These are phyloP conservation scores for Naumovozyma dairenensis DNA, from an alignment of 805 yeast genomes.

Conservation along the genomic window DNA sequence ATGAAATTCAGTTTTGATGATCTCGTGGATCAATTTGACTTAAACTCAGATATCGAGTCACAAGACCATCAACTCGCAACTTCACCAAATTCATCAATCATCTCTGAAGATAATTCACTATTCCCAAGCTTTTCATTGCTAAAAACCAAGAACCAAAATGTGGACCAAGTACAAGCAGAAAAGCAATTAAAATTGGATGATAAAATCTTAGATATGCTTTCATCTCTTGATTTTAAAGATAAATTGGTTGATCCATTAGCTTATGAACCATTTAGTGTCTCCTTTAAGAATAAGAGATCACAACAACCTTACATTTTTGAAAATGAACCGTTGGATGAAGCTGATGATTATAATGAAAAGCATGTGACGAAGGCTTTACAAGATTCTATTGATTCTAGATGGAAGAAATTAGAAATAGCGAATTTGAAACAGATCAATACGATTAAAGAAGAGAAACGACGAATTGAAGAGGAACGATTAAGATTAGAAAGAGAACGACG, in stretches of 20 bases:
- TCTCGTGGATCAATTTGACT: background rate
- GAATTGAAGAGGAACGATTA: constrained; percentile 5
- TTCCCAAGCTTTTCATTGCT: too few relatives aligned
- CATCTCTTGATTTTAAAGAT: constrained; percentile 9
- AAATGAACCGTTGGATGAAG: too few relatives aligned
- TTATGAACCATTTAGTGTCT: background rate
- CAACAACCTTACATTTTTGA: too few relatives aligned
- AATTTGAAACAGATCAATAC: constrained; percentile 7
- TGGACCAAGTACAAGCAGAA: background rate
- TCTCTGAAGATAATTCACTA: too few relatives aligned
- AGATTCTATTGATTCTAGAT: constrained; percentile 5
- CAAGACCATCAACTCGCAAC: too few relatives aligned
- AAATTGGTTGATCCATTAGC: too few relatives aligned
- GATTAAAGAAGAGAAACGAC: constrained; percentile 3
- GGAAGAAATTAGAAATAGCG: constrained; percentile 5
- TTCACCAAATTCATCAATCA: too few relatives aligned
- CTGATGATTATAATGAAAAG: too few relatives aligned
- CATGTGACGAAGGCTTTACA: constrained; percentile 6
- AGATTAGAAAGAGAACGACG: constrained; percentile 13
- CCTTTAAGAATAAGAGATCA: background rate
- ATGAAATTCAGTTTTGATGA: constrained; percentile 7
- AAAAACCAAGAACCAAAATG: too few relatives aligned
- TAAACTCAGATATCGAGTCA: too few relatives aligned
- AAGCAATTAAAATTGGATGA: constrained; percentile 8
- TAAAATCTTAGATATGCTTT: constrained; percentile 8